A percentile compares a stretch with the other conserved stretches of the same genome.
These are phyloP conservation scores for Crithidia brevicula DNA, from an alignment of 208 protist genomes.

Conservation along the genomic window DNA sequence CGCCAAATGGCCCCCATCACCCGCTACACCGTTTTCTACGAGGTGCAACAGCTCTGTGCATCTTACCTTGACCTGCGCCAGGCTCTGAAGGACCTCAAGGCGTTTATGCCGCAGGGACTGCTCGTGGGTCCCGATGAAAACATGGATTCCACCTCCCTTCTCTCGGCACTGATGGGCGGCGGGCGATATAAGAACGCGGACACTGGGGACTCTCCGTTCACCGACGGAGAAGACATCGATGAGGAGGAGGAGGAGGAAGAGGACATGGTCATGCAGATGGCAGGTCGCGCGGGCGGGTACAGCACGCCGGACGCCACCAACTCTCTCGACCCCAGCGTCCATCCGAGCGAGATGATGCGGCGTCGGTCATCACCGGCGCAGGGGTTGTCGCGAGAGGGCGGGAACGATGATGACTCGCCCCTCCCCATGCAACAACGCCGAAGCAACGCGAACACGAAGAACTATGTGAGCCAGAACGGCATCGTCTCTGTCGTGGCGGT, in stretches of 20 bases:
- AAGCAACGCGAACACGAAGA: background rate
- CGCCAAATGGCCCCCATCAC: constrained; percentile 11
- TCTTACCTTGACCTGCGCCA: constrained; percentile 46
- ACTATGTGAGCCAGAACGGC: background rate
- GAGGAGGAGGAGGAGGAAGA: background rate
- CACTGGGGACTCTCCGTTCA: background rate
- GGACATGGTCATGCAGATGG: background rate
- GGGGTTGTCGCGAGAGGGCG: background rate
- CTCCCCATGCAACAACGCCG: background rate
- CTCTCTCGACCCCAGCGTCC: background rate
- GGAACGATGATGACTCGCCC: background rate
- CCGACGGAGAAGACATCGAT: background rate
- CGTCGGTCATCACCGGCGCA: background rate
- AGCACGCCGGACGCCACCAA: constrained; percentile 8
- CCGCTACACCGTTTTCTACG: constrained; percentile 16
- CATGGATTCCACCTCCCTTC: constrained; percentile 4
- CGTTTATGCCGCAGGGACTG: constrained; percentile 54
- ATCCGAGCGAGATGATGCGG: background rate
- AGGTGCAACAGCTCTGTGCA: constrained; percentile 40
- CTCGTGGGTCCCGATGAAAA: constrained; percentile 18
- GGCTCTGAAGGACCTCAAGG: constrained; percentile 49
- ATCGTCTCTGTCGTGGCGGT: constrained; percentile 14
- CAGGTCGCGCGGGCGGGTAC: constrained; percentile 7
- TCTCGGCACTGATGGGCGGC: constrained; percentile 15
- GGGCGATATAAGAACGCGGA: background rate